Evolutionary conservation across 169 alveolate species (phyloP), one percentile per base, ranked within the genome.

Genomic region (Plasmodium reichenowi): DNA sequence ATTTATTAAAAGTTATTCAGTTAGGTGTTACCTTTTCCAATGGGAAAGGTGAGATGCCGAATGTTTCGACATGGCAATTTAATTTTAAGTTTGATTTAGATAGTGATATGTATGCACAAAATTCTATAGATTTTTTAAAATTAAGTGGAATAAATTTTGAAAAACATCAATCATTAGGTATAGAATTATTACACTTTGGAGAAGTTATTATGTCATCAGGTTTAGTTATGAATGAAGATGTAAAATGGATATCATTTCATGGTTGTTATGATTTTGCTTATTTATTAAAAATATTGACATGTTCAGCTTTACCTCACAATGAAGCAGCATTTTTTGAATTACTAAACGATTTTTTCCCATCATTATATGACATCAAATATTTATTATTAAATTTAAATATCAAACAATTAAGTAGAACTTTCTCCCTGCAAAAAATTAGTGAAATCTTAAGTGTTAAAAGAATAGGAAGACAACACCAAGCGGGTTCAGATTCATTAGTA

Each of bases 211-310:
- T 97, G 95, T 94, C 97, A 24, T 94, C 98, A 58, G 99, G 99
- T 0, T 91, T 99, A 29, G 98, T 98, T 13, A 94, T 98, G 95
- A 98, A 98, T 93, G 99, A 98, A 47, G 98, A 98, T 80, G 96
- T 99, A n/a, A 95, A 96, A 48, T 99, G 99, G 99, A 97, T 99
- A 4, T 97, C 99, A 63, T 99, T 98, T 88, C 99, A 99, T 80
- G 99, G 99, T 22, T 95, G 98, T 78, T 98, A 96, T 93, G 99
- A 99, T 93, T 99, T 98, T 91, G 99, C 99, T 20, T 99, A 99
- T 88, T 88, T 99, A 67, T 88, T 98, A 26, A 97, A 98, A 90
- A 93, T 96, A 62, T 94, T 98, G 64, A 96, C 98, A 13, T 95
- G 98, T 58, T 93, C 93, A 45, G 93, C 96, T 7, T 91, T 98